phyloP scores from a whole-genome alignment of 2,329 filamentous ascomycete species.

The Amylocarpus encephaloides region DNA sequence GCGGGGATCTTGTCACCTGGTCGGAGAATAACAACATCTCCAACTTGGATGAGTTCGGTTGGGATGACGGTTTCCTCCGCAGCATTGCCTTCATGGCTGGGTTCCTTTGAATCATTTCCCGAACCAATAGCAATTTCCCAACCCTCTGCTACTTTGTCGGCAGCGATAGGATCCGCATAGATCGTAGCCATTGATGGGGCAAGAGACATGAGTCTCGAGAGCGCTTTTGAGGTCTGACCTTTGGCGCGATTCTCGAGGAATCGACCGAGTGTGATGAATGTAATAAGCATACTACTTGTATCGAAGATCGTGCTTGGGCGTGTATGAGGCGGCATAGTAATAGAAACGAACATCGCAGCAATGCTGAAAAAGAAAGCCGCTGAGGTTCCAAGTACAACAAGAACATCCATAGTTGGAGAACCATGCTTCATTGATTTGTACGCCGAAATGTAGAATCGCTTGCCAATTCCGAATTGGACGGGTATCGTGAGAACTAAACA shows the following conservation, averaged over 20 bases:
- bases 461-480: slow-evolving; percentile 93
- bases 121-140: slow-evolving; percentile 50
- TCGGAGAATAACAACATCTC: slow-evolving; percentile 85
- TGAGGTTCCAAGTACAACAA: slow-evolving; percentile 89
- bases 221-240: slow-evolving; percentile 88
- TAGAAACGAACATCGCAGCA: slow-evolving; percentile 76
- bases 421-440: slow-evolving; percentile 87
- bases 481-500: slow-evolving; percentile 82
- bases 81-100: slow-evolving; percentile 47
- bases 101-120: slow-evolving; percentile 39
- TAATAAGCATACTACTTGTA: slow-evolving; percentile 97
- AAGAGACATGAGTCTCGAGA: slow-evolving; percentile 91
- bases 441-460: slow-evolving; percentile 88
- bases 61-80: slow-evolving; percentile 83
- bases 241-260: slow-evolving; percentile 93
- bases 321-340: slow-evolving; percentile 67
- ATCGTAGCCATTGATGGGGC: slow-evolving; percentile 96
- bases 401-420: slow-evolving; percentile 94
- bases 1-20: slow-evolving; percentile 96
- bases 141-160: slow-evolving; percentile 77
- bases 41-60: slow-evolving; percentile 88
- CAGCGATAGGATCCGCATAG: slow-evolving; percentile 88
- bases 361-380: slow-evolving; percentile 95
- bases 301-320: slow-evolving; percentile 89
- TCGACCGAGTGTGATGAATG: slow-evolving; percentile 84